A percentile compares a stretch with the other conserved stretches of the same genome.
These are phyloP conservation scores for Rickenella mellea DNA, from an alignment of 768 basidiomycete species.

Conservation along the genomic window DNA sequence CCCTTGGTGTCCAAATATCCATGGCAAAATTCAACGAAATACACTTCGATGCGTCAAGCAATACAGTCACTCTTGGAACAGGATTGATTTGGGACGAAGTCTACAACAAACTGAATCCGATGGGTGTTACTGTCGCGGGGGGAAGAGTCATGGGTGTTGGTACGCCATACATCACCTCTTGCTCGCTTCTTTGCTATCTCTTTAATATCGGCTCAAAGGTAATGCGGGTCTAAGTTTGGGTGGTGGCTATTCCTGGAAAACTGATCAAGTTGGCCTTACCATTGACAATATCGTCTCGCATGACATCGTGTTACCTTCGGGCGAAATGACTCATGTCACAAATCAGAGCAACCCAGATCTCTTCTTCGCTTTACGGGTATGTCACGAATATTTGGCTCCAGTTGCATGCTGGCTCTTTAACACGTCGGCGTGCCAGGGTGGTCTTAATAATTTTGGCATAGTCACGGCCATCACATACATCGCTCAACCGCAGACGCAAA, in stretches of 20 bases:
- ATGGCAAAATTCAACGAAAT: not conserved
- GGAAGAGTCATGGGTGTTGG: not conserved
- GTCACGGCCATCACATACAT: not conserved
- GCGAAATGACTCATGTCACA: not conserved
- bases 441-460: not conserved
- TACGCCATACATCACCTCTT: not conserved
- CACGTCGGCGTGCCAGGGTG: not conserved
- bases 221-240: not conserved
- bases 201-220: slow-evolving; percentile 12
- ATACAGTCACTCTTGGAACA: not conserved
- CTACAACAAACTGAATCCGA: not conserved
- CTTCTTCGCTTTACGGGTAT: not conserved
- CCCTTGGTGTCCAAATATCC: not conserved
- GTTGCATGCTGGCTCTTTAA: not conserved
- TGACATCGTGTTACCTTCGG: not conserved
- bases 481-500: not conserved
- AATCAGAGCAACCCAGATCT: not conserved
- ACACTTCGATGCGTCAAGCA: not conserved
- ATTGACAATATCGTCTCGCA: not conserved
- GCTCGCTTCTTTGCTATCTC: not conserved
- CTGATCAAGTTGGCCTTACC: not conserved
- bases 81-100: not conserved
- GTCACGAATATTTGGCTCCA: not conserved
- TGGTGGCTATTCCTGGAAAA: slow-evolving; percentile 1
- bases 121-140: not conserved